Base-by-base conservation (phyloP, 768 basidiomycete species). In the Auricularia sp. region DNA sequence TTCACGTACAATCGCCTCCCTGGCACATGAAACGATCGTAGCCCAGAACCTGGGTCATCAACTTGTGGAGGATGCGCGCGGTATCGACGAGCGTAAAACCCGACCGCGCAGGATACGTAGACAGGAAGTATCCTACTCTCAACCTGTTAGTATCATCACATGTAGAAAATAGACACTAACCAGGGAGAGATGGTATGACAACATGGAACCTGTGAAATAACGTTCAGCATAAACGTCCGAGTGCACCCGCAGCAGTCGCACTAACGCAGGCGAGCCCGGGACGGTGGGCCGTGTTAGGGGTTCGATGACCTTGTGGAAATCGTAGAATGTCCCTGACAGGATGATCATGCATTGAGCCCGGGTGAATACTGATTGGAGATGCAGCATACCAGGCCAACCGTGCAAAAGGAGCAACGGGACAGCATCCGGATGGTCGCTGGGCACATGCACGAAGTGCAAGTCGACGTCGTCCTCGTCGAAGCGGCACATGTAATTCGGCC, bases 291-390 rank as follows among this genome's bases (percentile, higher is more conserved):
- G 65, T 5, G 59, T 56, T 3, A 68, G 62, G 23, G 62, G 54
- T 39, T 68, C 68, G 53, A 68, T 65, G 23, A 68, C 66, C 62
- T 68, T 68, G 51, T 65, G 64, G 33, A 68, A 68, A 64, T 68
- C 68, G 62, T 62, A 68, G 61, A 68, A 68, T 3, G 65, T 67
- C 3, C 67, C 67, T 67, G 43, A 11, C 29, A 35, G 36, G 10
- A n/a, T 39, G 23, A 43, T 35, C 33, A 51, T 16, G 47, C 47
- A 16, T 51, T 51, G 23, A 35, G 39, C 54, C 16, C 47, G 10
- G 42, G 14, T 34, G 34, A 33, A 29, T 14, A 8, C 16, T 18
- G 16, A 16, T 18, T 43, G n/a, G 11, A 7, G 33, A 23, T 3
- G 10, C 29, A 1, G 36, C 53, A 18, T 63, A 67, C 67, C 67